phyloP scores from a whole-genome alignment of 139 green algal genomes.

The Chlorella sp. region DNA sequence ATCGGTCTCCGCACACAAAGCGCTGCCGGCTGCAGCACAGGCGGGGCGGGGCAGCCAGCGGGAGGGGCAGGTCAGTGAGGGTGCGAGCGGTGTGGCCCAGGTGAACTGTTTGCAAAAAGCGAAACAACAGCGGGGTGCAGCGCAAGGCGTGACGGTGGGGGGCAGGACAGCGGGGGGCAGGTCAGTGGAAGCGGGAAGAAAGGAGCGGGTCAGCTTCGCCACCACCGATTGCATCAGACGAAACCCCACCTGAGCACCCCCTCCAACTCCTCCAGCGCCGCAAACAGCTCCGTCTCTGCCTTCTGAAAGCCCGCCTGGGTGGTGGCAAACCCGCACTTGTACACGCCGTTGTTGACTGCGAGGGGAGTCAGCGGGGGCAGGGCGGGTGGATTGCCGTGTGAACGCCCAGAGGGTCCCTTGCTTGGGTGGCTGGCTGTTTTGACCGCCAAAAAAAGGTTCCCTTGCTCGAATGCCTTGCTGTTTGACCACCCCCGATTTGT shows the following conservation, averaged over 20 bases:
- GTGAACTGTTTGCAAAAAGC: not conserved
- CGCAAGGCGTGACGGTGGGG: too few species aligned
- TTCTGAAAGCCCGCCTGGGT: constrained; percentile 80
- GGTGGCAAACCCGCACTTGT: constrained; percentile 83
- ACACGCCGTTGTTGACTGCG: constrained; percentile 88
- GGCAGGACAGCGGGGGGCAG: not conserved
- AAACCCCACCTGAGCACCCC: constrained; percentile 57
- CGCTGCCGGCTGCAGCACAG: constrained; percentile 23
- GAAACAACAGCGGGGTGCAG: not conserved
- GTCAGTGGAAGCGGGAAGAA: not conserved
- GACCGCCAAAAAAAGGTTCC: too few species aligned
- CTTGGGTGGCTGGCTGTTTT: too few species aligned
- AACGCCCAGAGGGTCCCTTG: not conserved
- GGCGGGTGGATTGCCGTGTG: not conserved
- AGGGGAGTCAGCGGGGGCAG: not conserved
- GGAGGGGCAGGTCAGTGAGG: not conserved
- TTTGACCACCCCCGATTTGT: not conserved
- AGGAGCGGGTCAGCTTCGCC: too few species aligned
- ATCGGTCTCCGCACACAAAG: constrained; percentile 84
- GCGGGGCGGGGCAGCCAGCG: not conserved
- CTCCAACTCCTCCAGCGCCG: constrained; percentile 72
- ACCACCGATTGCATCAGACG: too few species aligned
- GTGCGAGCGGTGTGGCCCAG: not conserved
- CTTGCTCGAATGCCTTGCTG: too few species aligned
- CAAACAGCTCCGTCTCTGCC: constrained; percentile 67